phyloP scores from a whole-genome alignment of 331 rosid genomes.

The Spiraea crenata region DNA sequence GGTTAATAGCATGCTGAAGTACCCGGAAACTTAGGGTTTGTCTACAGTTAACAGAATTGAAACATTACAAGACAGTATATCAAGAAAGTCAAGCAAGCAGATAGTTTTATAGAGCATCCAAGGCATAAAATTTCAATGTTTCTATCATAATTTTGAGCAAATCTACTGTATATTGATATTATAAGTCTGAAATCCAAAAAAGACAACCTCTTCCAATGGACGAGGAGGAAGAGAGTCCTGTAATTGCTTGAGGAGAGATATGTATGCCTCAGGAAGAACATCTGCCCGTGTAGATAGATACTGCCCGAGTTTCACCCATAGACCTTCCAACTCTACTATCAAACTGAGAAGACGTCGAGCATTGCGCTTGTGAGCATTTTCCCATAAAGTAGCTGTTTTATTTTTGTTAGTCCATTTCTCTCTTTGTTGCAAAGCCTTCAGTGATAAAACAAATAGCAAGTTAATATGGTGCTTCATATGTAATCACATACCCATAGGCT shows the following conservation, averaged over 20 bases:
- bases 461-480: constrained; percentile 1
- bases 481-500: neutral
- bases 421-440: constrained; percentile 74
- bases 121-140: neutral
- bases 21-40: neutral
- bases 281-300: constrained; percentile 96
- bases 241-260: constrained; percentile 70
- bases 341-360: constrained; percentile 76
- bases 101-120: neutral
- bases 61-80: neutral
- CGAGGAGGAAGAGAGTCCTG: constrained; percentile 99
- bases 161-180: neutral
- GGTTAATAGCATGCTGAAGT: neutral
- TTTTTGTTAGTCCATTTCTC: constrained; percentile 76
- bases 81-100: neutral
- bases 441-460: constrained; percentile 11
- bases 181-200: neutral
- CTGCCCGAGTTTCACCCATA: constrained; percentile 99
- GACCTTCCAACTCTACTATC: constrained; percentile 87
- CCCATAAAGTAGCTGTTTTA: constrained; percentile 65
- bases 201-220: constrained; percentile 79
- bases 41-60: neutral
- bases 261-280: constrained; percentile 91
- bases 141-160: neutral
- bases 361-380: constrained; percentile 85